Evolutionary conservation across 2,329 filamentous ascomycete species (phyloP).

Genomic region (Neoascochyta sp.): DNA sequence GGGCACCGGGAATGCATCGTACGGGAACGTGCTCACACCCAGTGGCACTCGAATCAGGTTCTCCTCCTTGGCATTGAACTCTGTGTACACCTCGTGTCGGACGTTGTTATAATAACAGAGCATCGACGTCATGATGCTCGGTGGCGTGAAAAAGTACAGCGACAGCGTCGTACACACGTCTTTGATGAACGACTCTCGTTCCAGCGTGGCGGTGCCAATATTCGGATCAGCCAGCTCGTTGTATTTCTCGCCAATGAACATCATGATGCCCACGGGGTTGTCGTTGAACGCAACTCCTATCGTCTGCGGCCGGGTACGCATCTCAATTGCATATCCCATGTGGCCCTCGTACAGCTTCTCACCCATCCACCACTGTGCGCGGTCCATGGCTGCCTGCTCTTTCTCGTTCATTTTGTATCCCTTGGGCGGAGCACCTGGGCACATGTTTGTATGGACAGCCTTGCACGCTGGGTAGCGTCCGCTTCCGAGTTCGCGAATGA

Average conservation of each 20-base stretch:
- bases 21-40: constrained; percentile 39
- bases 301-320: constrained; percentile 44
- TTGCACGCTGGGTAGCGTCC: constrained; percentile 37
- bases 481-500: constrained; percentile 39
- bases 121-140: constrained; percentile 36
- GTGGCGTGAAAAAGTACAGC: constrained; percentile 40
- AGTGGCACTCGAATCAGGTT: constrained; percentile 39
- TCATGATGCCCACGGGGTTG: constrained; percentile 44
- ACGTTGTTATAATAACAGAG: constrained; percentile 42
- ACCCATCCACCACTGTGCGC: constrained; percentile 34
- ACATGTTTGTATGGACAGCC: constrained; percentile 44
- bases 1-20: constrained; percentile 36
- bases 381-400: constrained; percentile 31
- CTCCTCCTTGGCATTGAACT: constrained; percentile 34
- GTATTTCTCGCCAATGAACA: constrained; percentile 47
- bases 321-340: constrained; percentile 43
- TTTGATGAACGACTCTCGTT: constrained; percentile 29
- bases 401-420: constrained; percentile 27
- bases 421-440: constrained; percentile 37
- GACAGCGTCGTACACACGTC: constrained; percentile 24
- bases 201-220: constrained; percentile 21
- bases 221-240: constrained; percentile 37
- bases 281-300: constrained; percentile 44
- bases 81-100: constrained; percentile 38
- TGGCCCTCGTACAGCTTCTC: constrained; percentile 34